Evolutionary conservation across 345 rosid genomes (phyloP).

Genomic region (Populus deltoides): DNA sequence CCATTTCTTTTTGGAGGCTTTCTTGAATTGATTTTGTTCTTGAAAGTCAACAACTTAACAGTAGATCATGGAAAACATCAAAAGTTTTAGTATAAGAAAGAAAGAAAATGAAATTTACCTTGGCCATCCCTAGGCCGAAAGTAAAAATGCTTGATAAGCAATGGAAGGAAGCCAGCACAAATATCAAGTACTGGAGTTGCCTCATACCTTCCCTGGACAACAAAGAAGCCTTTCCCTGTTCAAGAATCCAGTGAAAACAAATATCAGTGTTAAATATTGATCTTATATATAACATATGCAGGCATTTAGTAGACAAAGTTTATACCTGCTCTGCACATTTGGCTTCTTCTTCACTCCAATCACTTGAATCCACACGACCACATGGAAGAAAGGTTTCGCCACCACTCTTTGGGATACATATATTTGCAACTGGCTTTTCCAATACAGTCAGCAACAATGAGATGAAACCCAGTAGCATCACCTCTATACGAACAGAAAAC

Average conservation of each 20-base stretch:
- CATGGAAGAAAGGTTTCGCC: conserved; percentile 54
- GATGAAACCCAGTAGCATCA: conserved; percentile 79
- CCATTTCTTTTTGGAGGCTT: not conserved
- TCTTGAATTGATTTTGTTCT: not conserved
- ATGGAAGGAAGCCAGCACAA: conserved; percentile 55
- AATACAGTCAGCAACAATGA: conserved; percentile 58
- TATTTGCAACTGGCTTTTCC: conserved; percentile 55
- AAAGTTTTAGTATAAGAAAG: not conserved
- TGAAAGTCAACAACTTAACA: not conserved
- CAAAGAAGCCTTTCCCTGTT: conserved; percentile 54
- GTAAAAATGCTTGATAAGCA: conserved; percentile 45
- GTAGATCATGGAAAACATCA: not conserved
- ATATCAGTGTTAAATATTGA: not conserved
- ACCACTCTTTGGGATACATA: conserved; percentile 48
- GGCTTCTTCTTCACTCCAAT: conserved; percentile 36
- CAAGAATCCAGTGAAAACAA: not conserved
- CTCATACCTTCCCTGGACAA: conserved; percentile 44
- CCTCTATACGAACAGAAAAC: conserved; percentile 29
- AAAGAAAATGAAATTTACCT: conserved; percentile 32
- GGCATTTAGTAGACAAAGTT: not conserved
- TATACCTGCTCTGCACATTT: conserved; percentile 45
- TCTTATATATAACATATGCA: not conserved
- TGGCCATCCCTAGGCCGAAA: conserved; percentile 62
- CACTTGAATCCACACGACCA: conserved; percentile 16
- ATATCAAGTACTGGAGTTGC: conserved; percentile 51